phyloP scores from a whole-genome alignment of 148 eudicot species.

The Vaccinium vitisidaea region DNA sequence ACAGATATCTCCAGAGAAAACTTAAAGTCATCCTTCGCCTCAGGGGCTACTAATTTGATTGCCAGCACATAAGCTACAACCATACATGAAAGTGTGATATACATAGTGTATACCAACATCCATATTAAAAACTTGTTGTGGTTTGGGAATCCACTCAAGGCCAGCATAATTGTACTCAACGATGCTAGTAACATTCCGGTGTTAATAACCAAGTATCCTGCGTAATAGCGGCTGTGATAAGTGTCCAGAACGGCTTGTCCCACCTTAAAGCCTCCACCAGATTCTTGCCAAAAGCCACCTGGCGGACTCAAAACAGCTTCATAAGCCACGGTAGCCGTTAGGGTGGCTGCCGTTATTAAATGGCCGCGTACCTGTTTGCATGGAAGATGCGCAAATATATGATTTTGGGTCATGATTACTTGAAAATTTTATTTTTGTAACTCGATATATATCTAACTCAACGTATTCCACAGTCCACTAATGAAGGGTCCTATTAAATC shows the following conservation, averaged over 20 bases:
- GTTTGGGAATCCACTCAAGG: neutral
- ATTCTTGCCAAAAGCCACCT: conserved; percentile 4
- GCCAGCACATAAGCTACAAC: neutral
- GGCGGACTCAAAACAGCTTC: conserved; percentile 9
- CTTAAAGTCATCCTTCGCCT: neutral
- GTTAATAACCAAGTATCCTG: neutral
- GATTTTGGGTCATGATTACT: neutral
- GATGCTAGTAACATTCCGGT: neutral
- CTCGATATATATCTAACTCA: too few species aligned
- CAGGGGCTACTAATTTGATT: neutral
- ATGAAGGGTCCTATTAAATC: neutral
- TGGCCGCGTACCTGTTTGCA: neutral
- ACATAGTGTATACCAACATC: neutral
- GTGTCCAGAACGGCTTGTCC: neutral
- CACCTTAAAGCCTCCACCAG: neutral
- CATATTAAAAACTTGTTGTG: neutral
- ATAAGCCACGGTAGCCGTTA: neutral
- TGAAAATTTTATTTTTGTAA: neutral
- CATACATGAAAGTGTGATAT: neutral
- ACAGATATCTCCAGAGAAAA: neutral
- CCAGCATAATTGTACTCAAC: neutral
- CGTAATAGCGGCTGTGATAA: neutral
- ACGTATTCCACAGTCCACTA: neutral
- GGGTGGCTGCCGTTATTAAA: neutral
- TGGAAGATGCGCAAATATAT: neutral